Evolutionary conservation across 2,329 filamentous ascomycete species (phyloP).

Genomic region (Talaromyces marneffei): DNA sequence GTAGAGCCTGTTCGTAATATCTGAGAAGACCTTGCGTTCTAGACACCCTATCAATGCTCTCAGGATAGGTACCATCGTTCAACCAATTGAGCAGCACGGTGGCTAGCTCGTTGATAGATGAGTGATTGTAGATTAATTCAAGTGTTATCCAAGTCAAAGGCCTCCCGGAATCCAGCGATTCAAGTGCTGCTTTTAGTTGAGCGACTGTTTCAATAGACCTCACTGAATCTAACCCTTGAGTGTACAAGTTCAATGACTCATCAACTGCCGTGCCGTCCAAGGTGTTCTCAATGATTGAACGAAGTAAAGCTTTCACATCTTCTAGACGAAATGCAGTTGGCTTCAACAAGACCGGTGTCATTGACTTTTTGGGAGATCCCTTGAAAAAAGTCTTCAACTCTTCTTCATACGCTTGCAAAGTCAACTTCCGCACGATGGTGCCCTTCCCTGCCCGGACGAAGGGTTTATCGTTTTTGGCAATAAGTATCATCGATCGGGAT

Average conservation of each 20-base stretch:
- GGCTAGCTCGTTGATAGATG: background rate
- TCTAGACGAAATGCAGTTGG: background rate
- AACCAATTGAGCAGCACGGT: background rate
- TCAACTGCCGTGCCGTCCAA: background rate
- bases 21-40: background rate
- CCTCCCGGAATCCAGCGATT: background rate
- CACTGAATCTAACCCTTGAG: conserved; percentile 4
- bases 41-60: background rate
- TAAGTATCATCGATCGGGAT: conserved; percentile 2
- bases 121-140: conserved; percentile 3
- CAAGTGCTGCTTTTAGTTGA: background rate
- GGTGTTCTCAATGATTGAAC: background rate
- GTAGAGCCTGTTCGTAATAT: background rate
- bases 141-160: background rate
- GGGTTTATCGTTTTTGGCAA: background rate
- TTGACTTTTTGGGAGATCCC: background rate
- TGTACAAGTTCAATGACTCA: background rate
- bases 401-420: background rate
- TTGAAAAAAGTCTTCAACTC: background rate
- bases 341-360: background rate
- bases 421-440: conserved; percentile 7
- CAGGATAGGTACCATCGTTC: background rate
- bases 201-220: background rate
- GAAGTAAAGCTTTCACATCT: background rate
- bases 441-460: conserved; percentile 4